These are phyloP conservation scores for Phytophthora pistaciae DNA, from an alignment of 352 stramenopile genomes.

Conservation along the genomic window DNA sequence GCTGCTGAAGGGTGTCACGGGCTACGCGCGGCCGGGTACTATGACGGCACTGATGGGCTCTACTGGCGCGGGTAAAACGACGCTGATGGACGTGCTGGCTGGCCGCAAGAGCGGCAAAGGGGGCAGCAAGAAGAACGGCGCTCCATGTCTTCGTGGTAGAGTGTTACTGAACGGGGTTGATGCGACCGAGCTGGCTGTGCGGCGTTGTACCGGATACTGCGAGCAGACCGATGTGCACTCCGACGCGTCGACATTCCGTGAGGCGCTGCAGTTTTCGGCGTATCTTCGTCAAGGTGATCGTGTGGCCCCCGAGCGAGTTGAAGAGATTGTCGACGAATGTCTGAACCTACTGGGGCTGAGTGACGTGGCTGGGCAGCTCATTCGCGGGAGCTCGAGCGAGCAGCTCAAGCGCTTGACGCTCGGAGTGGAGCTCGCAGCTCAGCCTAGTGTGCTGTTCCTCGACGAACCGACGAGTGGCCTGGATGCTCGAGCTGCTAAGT, in stretches of 20 bases:
- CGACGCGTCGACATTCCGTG: constrained; percentile 88
- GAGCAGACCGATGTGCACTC: constrained; percentile 92
- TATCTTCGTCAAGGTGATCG: constrained; percentile 69
- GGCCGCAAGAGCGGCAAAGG: constrained; percentile 84
- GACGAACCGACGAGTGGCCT: constrained; percentile 74
- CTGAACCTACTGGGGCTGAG: constrained; percentile 81
- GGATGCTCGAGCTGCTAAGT: constrained; percentile 74
- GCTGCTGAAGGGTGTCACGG: constrained; percentile 84
- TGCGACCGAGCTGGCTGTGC: constrained; percentile 58
- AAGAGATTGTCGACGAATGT: constrained; percentile 78
- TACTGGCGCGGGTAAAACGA: constrained; percentile 85
- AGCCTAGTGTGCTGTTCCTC: constrained; percentile 61
- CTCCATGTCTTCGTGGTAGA: constrained; percentile 28
- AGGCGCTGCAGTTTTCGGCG: constrained; percentile 92
- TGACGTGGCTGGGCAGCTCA: constrained; percentile 52
- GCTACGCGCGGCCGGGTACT: constrained; percentile 79
- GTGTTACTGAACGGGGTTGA: constrained; percentile 93
- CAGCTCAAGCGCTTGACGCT: constrained; percentile 64
- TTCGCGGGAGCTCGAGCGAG: constrained; percentile 53
- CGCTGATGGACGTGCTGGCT: constrained; percentile 95
- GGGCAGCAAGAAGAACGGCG: constrained; percentile 24
- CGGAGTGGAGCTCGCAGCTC: constrained; percentile 53
- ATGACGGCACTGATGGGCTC: constrained; percentile 93
- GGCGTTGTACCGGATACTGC: constrained; percentile 63
- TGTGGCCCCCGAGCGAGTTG: constrained; percentile 31